Evolutionary conservation across 306 rosid genomes (phyloP).

Genomic region (Quercus gilva): DNA sequence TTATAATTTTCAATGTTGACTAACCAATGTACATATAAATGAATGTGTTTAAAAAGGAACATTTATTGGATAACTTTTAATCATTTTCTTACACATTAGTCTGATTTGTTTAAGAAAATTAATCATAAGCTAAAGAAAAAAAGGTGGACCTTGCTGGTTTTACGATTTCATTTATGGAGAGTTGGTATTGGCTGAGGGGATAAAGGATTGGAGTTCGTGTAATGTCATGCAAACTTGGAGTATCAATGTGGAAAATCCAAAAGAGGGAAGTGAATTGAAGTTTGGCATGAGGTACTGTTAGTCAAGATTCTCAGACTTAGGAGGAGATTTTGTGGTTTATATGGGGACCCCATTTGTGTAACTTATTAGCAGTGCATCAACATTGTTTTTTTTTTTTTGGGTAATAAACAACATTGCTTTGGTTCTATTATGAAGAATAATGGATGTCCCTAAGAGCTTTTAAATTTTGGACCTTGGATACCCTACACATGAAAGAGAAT

Average conservation of each 20-base stretch:
- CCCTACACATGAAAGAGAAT: slow-evolving; percentile 29
- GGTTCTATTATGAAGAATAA: slow-evolving; percentile 37
- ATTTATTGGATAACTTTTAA: neutral
- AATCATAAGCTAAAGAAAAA: neutral
- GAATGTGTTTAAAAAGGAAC: slow-evolving; percentile 27
- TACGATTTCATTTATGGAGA: neutral
- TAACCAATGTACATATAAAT: slow-evolving; percentile 39
- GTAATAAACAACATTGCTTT: slow-evolving; percentile 17
- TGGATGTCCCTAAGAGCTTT: slow-evolving; percentile 34
- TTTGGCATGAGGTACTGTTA: slow-evolving; percentile 3
- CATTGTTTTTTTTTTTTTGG: slow-evolving; percentile 1
- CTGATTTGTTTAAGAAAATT: neutral
- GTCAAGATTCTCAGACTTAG: slow-evolving; percentile 42
- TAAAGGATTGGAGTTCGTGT: neutral
- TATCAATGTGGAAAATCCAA: slow-evolving; percentile 6
- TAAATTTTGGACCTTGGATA: slow-evolving; percentile 39
- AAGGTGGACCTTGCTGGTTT: neutral
- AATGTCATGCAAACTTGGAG: neutral
- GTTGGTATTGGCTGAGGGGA: neutral
- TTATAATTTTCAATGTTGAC: slow-evolving; percentile 35
- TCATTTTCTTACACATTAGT: slow-evolving; percentile 13
- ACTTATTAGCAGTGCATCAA: slow-evolving; percentile 5
- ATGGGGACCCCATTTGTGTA: slow-evolving; percentile 32
- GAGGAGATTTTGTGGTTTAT: neutral
- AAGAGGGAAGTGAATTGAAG: slow-evolving; percentile 3